A percentile compares a stretch with the other conserved stretches of the same genome.
phyloP scores from a whole-genome alignment of 495 filamentous ascomycete genomes.

The Elasticomyces elasticus region DNA sequence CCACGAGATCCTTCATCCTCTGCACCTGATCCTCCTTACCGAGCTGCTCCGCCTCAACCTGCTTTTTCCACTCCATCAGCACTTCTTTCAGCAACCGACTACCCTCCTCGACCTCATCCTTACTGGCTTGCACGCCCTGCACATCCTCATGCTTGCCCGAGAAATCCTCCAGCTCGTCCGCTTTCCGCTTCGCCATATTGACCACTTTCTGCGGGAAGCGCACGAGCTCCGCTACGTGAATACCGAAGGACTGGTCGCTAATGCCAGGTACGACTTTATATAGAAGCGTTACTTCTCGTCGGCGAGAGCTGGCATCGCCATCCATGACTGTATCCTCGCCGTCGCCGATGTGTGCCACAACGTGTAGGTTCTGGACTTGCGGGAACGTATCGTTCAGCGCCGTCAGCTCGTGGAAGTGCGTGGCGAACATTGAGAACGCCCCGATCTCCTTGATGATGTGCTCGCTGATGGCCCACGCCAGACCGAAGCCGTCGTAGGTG shows the following conservation, averaged over 20 bases:
- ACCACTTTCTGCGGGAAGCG: constrained; percentile 97
- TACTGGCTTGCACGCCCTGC: constrained; percentile 47
- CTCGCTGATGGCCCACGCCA: constrained; percentile 97
- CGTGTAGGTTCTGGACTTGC: constrained; percentile 86
- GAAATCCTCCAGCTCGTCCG: constrained; percentile 96
- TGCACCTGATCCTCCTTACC: constrained; percentile 67
- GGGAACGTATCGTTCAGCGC: constrained; percentile 74
- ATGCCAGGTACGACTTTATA: constrained; percentile 94
- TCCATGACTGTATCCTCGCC: constrained; percentile 16
- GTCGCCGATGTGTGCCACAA: constrained; percentile 86
- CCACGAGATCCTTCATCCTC: constrained; percentile 70
- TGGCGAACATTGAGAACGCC: constrained; percentile 89
- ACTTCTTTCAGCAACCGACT: constrained; percentile 76
- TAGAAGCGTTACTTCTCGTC: constrained; percentile 83
- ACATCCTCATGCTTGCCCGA: constrained; percentile 56
- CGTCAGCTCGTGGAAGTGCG: constrained; percentile 97
- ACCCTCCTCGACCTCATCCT: constrained; percentile 86
- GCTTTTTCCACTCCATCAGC: constrained; percentile 77
- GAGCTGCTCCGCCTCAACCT: constrained; percentile 57
- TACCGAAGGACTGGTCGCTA: constrained; percentile 95
- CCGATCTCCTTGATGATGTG: constrained; percentile 92
- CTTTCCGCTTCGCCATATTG: constrained; percentile 96
- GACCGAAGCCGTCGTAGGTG: constrained; percentile 96
- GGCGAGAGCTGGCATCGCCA: constrained; percentile 34
- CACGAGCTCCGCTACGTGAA: constrained; percentile 95